Evolutionary conservation across 306 rosid species (phyloP), one percentile per base, ranked within the genome.

Genomic region (Carpinus viminea): DNA sequence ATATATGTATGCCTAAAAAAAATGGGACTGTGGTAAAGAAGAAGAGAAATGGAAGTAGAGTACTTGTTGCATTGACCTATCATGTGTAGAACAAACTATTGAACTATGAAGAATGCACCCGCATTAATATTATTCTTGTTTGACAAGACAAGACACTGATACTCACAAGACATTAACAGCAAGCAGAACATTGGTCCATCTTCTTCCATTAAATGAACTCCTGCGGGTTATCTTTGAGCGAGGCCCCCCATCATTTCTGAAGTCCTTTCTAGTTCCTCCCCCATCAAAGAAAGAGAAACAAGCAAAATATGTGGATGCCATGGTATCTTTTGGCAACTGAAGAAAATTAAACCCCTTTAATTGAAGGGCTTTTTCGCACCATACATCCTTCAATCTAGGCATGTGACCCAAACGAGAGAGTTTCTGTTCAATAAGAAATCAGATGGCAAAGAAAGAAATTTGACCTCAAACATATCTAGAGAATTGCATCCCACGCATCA

Each of bases 91-190:
- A 21, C 47, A 73, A 17, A 16, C 41, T 45, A 62, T 36, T 54
- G 54, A 64, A 70, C 54, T 74, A 24, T 48, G 61, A 79, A 73
- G 24, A 72, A 75, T 11, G 34, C 59, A 52, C 20, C 20, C 70
- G 31, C 68, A 60, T 21, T 41, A 17, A 66, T 3, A 41, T 17
- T 66, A 66, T 38, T 34, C 72, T 38, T 17, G 48, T 66, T 41
- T 38, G 72, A 16, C 12, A 71, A 79, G 73, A 60, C 45, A 41
- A 77, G 56, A 48, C 46, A 57, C 69, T 73, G 75, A 80, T 84
- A 89, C 97, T 89, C 85, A 92, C 98, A 88, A 79, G 76, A 90
- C 81, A 83, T 94, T 94, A 57, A 88, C 82, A 62, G 88, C 97
- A 86, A 94, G 94, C 75, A 94, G 96, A 73, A 89, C 74, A 81